Evolutionary conservation across 1,139 yeast species (phyloP).

Genomic region (Arxiozyma telluris): DNA sequence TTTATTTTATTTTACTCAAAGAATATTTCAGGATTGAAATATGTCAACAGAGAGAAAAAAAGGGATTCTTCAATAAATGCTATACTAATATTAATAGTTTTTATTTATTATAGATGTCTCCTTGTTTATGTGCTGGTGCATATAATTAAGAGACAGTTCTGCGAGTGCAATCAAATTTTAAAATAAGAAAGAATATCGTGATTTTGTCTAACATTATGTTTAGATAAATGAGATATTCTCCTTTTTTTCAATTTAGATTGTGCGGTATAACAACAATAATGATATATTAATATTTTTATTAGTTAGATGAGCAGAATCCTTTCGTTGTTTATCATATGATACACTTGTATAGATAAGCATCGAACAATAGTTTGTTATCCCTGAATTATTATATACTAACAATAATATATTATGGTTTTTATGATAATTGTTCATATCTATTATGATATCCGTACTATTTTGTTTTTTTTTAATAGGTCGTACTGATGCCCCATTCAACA

Average conservation of each 20-base stretch:
- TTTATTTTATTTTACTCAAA: not conserved
- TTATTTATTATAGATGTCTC: not conserved
- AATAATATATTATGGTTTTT: not conserved
- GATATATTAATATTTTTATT: not conserved
- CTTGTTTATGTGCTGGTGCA: not conserved
- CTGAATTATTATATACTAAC: constrained; percentile 18
- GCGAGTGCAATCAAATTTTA: constrained; percentile 44
- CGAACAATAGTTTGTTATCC: constrained; percentile 2
- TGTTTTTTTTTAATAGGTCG: constrained; percentile 49
- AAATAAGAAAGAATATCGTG: too few relatives aligned
- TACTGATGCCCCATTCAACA: constrained; percentile 98
- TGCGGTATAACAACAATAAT: constrained; percentile 11
- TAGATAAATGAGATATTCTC: not conserved
- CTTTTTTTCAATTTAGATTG: constrained; percentile 3
- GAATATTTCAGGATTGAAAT: not conserved
- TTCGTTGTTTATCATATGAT: constrained; percentile 8
- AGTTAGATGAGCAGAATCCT: constrained; percentile 26
- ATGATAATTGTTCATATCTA: not conserved
- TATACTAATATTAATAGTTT: constrained; percentile 1
- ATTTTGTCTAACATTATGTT: too few relatives aligned
- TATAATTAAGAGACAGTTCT: constrained; percentile 32
- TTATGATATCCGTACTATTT: not conserved
- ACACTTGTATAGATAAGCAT: not conserved
- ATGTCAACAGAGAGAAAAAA: not conserved
- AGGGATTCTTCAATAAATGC: constrained; percentile 12